These are phyloP conservation scores for Petrea volubilis DNA, from an alignment of 257 asterid genomes.

Conservation along the genomic window DNA sequence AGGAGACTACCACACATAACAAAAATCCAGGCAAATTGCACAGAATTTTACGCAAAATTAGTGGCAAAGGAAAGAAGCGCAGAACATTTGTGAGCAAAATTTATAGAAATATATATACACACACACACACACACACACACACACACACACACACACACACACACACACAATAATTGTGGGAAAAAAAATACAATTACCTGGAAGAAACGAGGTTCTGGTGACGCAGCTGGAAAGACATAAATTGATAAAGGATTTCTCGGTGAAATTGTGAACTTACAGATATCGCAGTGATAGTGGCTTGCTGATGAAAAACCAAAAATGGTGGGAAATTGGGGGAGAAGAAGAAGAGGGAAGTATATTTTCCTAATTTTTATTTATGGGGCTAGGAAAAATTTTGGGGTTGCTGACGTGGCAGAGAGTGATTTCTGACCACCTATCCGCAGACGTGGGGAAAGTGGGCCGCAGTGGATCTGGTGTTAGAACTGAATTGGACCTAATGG, in stretches of 20 bases:
- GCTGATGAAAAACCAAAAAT: constrained; percentile 4
- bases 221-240: constrained; percentile 63
- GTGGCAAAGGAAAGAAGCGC: not conserved
- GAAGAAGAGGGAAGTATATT: constrained; percentile 1
- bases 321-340: constrained; percentile 36
- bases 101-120: no score
- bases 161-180: not conserved
- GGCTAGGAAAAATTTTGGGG: constrained; percentile 12
- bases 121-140: no score
- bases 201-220: constrained; percentile 51
- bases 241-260: constrained; percentile 10
- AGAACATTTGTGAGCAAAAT: no score
- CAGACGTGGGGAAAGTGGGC: constrained; percentile 53
- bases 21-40: not conserved
- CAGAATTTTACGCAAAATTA: not conserved
- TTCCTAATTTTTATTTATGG: constrained; percentile 11
- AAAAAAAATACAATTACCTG: constrained; percentile 41
- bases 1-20: not conserved
- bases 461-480: not conserved
- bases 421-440: constrained; percentile 39
- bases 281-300: constrained; percentile 5
- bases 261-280: not conserved
- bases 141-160: no score
- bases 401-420: constrained; percentile 32
- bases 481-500: not conserved